Conservation (phyloP, 176 grass and related monocot genomes). For the Aegilops umbellulata region DNA sequence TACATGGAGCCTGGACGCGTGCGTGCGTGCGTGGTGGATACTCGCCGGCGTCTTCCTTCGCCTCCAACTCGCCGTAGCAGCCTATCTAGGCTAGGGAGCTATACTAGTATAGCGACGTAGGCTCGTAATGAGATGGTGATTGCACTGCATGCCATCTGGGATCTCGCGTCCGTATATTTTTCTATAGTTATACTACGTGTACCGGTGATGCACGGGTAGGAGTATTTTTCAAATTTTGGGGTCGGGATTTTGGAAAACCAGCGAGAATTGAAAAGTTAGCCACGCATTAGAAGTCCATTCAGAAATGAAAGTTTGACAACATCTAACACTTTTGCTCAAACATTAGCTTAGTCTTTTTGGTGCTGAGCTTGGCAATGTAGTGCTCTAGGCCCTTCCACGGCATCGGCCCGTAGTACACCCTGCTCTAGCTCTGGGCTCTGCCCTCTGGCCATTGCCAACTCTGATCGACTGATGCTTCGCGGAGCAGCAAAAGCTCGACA, state of each 20-base stretch:
- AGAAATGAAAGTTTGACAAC: neutral
- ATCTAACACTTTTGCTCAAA: too few relatives aligned
- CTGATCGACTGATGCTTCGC: constrained; percentile 21
- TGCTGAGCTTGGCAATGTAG: too few relatives aligned
- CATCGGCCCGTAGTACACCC: too few relatives aligned
- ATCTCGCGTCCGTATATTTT: neutral
- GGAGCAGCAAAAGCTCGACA: constrained; percentile 37
- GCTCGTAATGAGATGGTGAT: constrained; percentile 37
- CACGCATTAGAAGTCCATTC: neutral
- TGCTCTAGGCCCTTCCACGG: too few relatives aligned
- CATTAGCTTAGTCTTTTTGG: too few relatives aligned
- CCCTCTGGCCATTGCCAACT: neutral
- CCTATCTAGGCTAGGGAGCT: neutral
- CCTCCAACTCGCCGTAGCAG: neutral
- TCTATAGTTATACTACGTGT: neutral
- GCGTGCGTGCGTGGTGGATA: neutral
- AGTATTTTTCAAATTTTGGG: neutral
- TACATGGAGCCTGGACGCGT: neutral
- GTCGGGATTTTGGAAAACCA: too few relatives aligned
- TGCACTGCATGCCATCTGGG: constrained; percentile 10
- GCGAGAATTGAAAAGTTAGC: neutral
- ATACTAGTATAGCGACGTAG: neutral
- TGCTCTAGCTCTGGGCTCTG: neutral
- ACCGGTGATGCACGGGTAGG: neutral
- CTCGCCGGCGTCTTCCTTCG: neutral